phyloP scores from a whole-genome alignment of 2,329 filamentous ascomycete genomes.

The Xylariales sp. region DNA sequence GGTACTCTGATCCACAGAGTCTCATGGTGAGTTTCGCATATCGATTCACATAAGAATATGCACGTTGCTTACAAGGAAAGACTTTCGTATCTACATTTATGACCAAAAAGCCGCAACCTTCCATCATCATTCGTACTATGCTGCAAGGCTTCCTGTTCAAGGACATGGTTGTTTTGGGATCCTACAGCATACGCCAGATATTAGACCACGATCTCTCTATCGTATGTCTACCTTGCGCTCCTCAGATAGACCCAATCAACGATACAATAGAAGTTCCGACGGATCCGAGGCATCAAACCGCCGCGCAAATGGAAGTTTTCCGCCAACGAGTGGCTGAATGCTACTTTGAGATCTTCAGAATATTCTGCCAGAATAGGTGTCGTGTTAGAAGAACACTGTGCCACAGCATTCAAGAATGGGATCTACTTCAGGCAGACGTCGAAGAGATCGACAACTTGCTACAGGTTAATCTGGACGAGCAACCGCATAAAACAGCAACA shows the following conservation, averaged over 20 bases:
- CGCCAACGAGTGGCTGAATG: constrained; percentile 59
- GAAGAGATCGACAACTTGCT: constrained; percentile 71
- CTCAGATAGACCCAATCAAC: constrained; percentile 67
- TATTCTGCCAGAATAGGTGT: constrained; percentile 85
- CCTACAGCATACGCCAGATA: constrained; percentile 66
- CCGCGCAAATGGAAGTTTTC: constrained; percentile 68
- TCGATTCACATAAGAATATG: constrained; percentile 8
- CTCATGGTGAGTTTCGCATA: constrained; percentile 52
- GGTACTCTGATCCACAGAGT: constrained; percentile 64
- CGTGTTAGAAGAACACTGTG: constrained; percentile 85
- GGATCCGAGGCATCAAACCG: constrained; percentile 70
- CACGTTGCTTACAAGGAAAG: constrained; percentile 31
- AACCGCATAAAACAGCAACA: constrained; percentile 43
- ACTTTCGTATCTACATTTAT: constrained; percentile 73
- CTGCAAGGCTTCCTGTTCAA: constrained; percentile 73
- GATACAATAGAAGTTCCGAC: constrained; percentile 71
- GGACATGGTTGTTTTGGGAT: constrained; percentile 64
- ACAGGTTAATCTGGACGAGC: constrained; percentile 56
- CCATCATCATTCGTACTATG: constrained; percentile 77
- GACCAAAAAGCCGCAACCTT: constrained; percentile 74
- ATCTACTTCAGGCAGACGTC: constrained; percentile 75
- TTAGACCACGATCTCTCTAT: constrained; percentile 79
- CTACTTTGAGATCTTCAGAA: constrained; percentile 79
- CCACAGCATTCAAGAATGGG: constrained; percentile 79
- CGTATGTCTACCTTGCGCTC: constrained; percentile 67